Evolutionary conservation across 371 early-diverging fungal species (phyloP), one percentile per base, ranked within the genome.

Genomic region (Saksenaea vasiformis): DNA sequence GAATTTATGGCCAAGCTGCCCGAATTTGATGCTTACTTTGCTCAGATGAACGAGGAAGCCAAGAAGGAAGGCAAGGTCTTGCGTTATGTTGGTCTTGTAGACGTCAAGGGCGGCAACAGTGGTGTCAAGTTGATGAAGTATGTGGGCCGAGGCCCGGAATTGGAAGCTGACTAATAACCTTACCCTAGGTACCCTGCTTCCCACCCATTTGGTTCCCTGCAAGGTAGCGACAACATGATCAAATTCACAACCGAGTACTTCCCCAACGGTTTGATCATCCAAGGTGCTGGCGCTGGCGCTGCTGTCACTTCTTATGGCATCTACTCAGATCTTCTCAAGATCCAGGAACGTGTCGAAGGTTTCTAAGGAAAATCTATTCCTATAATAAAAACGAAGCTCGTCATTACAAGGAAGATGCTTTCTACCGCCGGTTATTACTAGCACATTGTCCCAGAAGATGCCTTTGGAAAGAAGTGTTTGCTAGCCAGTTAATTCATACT

Each of bases 261-360:
- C 88, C 93, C 96, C 26, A 94, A 85, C 69, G 94, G 95, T 31
- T 75, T 98, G 55, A 95, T 96, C 73, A 89, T 98, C 61, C 96
- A 96, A 80, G 98, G 98, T 14, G 92, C 97, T 38, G 98, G 98
- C 26, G 98, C 98, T 22, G 98, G 98, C 19, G 94, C 93, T 36
- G 93, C 90, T n/a, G 96, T 96, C 56, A 98, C 98, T 19, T 96
- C 98, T 3, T 96, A 93, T 79, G 98, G 98, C 41, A 93, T 97
- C 71, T 93, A 93, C 67, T 86, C 93, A 19, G 98, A 98, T 74
- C 65, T 96, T 26, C 81, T 96, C 61, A 91, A 91, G 80, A 83
- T 92, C 62, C 85, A 85, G 61, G 92, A 90, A 68, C 88, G 89
- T 44, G 76, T 78, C n/a, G 78, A 77, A 66, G 73, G 70, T 8